These are phyloP conservation scores for Takashimella koratensis DNA, from an alignment of 1,284 basidiomycete species.

Conservation along the genomic window DNA sequence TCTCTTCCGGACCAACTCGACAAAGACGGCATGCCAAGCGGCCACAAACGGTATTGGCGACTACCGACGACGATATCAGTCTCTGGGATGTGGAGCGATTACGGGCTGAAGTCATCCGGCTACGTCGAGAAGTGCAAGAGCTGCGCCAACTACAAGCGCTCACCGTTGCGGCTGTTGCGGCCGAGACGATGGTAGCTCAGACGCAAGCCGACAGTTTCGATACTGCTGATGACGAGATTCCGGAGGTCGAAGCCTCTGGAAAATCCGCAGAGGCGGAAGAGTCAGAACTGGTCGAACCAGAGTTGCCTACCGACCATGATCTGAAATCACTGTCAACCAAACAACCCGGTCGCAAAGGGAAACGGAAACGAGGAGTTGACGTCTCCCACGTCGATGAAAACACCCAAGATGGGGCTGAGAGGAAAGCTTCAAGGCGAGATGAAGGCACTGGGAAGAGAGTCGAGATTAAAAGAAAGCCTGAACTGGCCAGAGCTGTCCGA, in stretches of 20 bases:
- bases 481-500: conserved; percentile 19
- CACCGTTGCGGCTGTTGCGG: background rate
- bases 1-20: no score
- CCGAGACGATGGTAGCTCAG: no score
- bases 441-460: conserved; percentile 17
- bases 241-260: no score
- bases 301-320: no score
- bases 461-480: conserved; percentile 12
- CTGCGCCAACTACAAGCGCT: background rate
- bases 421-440: conserved; percentile 6
- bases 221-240: no score
- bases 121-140: conserved; percentile 8
- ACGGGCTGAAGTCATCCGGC: conserved; percentile 16
- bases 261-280: no score
- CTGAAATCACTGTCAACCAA: no score
- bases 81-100: conserved; percentile 19
- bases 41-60: background rate
- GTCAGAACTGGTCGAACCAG: no score
- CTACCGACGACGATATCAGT: conserved; percentile 3
- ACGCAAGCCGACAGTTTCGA: no score
- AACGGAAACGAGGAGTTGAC: background rate
- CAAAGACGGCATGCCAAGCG: background rate
- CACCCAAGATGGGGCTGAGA: background rate
- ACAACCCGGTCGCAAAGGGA: background rate
- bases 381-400: background rate